phyloP scores from a whole-genome alignment of 164 flowering plant genomes.

The Annona cherimola region DNA sequence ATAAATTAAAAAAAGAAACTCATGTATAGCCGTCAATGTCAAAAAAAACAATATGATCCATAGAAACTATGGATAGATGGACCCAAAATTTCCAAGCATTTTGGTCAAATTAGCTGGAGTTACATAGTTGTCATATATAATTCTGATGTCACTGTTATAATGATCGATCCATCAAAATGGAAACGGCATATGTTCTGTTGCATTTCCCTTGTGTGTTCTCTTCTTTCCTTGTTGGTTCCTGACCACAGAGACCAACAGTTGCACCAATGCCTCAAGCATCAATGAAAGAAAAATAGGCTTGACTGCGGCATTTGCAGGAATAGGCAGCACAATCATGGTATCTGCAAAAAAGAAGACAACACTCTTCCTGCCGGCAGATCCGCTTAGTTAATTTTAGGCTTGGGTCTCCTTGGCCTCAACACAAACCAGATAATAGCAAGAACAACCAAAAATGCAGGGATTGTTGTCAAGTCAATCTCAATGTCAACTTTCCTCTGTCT shows the following conservation, averaged over 20 bases:
- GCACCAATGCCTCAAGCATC: background rate
- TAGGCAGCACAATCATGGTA: too few species aligned
- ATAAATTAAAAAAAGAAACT: too few species aligned
- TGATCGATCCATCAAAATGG: background rate
- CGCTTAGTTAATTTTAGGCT: constrained; percentile 83
- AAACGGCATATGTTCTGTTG: background rate
- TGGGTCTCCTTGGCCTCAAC: constrained; percentile 69
- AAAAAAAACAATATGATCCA: too few species aligned
- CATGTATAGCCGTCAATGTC: too few species aligned
- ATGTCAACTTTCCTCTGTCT: constrained; percentile 68
- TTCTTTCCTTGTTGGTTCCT: background rate
- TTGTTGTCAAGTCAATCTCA: constrained; percentile 71
- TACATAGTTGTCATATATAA: background rate
- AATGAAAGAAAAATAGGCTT: background rate
- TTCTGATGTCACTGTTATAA: background rate
- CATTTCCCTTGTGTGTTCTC: background rate
- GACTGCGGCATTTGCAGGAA: background rate
- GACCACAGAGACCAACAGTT: background rate
- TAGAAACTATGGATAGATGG: too few species aligned
- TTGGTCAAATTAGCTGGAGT: background rate
- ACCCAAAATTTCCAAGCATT: background rate
- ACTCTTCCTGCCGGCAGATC: background rate
- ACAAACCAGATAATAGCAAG: constrained; percentile 59
- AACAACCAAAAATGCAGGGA: constrained; percentile 79
- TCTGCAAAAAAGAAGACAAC: background rate